Evolutionary conservation across 352 stramenopile genomes (phyloP).

Genomic region (Globisporangium rhizosaccharum): DNA sequence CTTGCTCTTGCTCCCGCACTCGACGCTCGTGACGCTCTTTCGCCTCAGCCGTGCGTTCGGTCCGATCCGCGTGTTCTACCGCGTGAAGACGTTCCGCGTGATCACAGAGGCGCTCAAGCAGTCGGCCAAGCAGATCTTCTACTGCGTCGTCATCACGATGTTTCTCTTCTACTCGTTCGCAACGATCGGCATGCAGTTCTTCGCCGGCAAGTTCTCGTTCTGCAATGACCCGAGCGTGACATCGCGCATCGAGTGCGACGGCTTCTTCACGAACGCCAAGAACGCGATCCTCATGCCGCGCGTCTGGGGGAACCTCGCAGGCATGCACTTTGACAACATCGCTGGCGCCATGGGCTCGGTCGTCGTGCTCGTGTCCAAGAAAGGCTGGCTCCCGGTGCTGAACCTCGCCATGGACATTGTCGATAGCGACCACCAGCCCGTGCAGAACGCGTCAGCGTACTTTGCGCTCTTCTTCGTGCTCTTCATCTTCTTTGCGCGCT

Average conservation of each 20-base stretch:
- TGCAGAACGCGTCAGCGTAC: constrained; percentile 68
- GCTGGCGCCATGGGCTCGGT: constrained; percentile 66
- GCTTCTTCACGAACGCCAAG: constrained; percentile 56
- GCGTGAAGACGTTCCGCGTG: constrained; percentile 79
- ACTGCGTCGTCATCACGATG: constrained; percentile 68
- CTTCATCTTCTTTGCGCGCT: constrained; percentile 76
- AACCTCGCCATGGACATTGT: constrained; percentile 82
- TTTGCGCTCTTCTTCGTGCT: constrained; percentile 80
- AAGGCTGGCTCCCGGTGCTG: constrained; percentile 79
- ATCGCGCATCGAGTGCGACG: constrained; percentile 41
- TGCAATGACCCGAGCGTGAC: constrained; percentile 70
- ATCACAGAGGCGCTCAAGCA: constrained; percentile 80
- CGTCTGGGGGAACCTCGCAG: constrained; percentile 74
- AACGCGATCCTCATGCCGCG: constrained; percentile 55
- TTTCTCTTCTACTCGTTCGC: constrained; percentile 85
- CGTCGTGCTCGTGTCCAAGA: constrained; percentile 80
- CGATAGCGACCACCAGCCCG: constrained; percentile 58
- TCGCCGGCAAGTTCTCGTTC: constrained; percentile 69
- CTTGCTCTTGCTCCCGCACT: constrained; percentile 65
- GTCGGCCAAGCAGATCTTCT: constrained; percentile 73
- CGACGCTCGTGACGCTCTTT: constrained; percentile 70
- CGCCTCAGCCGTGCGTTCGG: constrained; percentile 72
- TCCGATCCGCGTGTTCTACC: constrained; percentile 81
- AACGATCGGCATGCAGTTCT: constrained; percentile 84
- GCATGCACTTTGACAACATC: constrained; percentile 85